A percentile compares a stretch with the other conserved stretches of the same genome.
These are phyloP conservation scores for Hypoxylon rubiginosum DNA, from an alignment of 2,329 filamentous ascomycete species.

Conservation along the genomic window DNA sequence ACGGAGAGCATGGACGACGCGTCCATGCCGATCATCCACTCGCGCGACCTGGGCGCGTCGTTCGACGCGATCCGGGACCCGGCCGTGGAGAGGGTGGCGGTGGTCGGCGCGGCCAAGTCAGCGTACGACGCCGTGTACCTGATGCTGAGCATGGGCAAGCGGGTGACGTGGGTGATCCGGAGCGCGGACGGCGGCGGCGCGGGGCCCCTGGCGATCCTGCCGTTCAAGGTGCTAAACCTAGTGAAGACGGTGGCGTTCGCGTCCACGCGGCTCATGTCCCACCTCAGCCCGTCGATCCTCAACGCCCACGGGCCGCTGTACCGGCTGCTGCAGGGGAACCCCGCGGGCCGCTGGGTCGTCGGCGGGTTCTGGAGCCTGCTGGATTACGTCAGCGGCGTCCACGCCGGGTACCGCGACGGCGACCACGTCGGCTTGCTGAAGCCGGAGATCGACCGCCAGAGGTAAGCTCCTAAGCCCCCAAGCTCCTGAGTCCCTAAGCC, in stretches of 20 bases:
- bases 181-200: conserved; percentile 43
- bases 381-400: conserved; percentile 37
- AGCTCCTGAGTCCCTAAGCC: background rate
- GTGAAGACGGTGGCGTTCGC: conserved; percentile 43
- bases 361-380: conserved; percentile 44
- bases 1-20: conserved; percentile 23
- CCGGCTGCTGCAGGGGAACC: conserved; percentile 37
- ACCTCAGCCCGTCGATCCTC: conserved; percentile 44
- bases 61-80: conserved; percentile 34
- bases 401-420: conserved; percentile 42
- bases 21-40: conserved; percentile 44
- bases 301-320: conserved; percentile 39
- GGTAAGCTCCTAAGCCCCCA: conserved; percentile 24
- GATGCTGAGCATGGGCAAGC: conserved; percentile 44
- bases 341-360: conserved; percentile 38
- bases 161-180: conserved; percentile 48
- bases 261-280: conserved; percentile 44
- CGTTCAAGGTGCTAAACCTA: conserved; percentile 39
- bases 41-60: conserved; percentile 39
- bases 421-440: conserved; percentile 43
- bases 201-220: conserved; percentile 43
- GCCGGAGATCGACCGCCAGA: conserved; percentile 45
- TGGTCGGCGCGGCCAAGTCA: conserved; percentile 49
- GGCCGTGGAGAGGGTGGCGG: conserved; percentile 35
- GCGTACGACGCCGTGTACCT: conserved; percentile 48